Conservation (phyloP, 495 filamentous ascomycete genomes). For the Tuber microsphaerosporum region DNA sequence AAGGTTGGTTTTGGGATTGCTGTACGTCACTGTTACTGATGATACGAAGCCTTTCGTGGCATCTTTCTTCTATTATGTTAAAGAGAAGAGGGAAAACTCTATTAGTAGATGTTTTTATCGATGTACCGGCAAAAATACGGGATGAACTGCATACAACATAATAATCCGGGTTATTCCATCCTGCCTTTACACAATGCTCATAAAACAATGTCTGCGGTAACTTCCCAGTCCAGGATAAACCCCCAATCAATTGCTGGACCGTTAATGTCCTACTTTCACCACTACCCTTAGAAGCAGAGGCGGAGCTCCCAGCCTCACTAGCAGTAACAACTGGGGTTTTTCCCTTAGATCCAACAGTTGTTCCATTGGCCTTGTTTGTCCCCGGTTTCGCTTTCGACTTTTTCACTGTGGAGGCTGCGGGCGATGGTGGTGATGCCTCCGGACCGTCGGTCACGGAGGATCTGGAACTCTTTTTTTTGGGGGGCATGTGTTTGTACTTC, state of each 20-base stretch:
- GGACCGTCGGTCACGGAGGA: not conserved
- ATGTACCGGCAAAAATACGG: not conserved
- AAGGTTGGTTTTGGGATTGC: constrained; percentile 78
- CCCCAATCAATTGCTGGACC: constrained; percentile 61
- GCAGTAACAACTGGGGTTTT: not conserved
- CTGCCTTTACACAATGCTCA: constrained; percentile 72
- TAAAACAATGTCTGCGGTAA: constrained; percentile 84
- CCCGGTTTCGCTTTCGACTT: constrained; percentile 3
- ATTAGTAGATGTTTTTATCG: constrained; percentile 7
- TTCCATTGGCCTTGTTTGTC: not conserved
- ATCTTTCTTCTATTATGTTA: constrained; percentile 41
- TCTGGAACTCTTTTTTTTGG: not conserved
- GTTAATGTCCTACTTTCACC: constrained; percentile 6
- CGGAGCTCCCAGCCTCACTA: not conserved
- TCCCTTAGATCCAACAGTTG: not conserved
- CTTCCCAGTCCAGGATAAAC: constrained; percentile 95
- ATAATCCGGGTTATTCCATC: constrained; percentile 92
- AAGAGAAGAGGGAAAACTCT: constrained; percentile 29
- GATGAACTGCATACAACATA: constrained; percentile 43
- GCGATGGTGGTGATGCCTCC: not conserved
- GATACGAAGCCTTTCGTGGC: constrained; percentile 60
- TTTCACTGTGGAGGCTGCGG: not conserved
- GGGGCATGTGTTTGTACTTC: not conserved
- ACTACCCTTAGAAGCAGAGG: constrained; percentile 2
- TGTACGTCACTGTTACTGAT: constrained; percentile 66